Percentiles rank a stretch among this genome's conserved stretches.
Conservation (phyloP, 2,329 filamentous ascomycete species). For the Penicillium sp. region DNA sequence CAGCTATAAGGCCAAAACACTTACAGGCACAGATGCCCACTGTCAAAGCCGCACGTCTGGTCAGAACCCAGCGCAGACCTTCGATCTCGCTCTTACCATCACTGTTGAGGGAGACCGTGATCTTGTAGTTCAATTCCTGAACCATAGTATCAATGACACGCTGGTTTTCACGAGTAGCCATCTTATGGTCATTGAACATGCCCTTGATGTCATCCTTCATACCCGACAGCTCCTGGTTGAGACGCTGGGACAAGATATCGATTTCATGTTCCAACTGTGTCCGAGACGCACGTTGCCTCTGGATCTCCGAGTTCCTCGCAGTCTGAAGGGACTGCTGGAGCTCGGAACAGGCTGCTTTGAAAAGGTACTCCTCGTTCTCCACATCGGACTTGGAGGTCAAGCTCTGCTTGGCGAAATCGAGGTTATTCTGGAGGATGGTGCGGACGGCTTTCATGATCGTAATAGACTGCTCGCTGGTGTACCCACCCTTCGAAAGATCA, state of each 20-base stretch:
- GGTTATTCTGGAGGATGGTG: slow-evolving; percentile 72
- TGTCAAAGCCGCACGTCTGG: slow-evolving; percentile 63
- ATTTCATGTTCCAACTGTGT: slow-evolving; percentile 89
- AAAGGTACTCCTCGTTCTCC: slow-evolving; percentile 93
- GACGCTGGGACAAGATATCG: slow-evolving; percentile 83
- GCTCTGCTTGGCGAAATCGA: slow-evolving; percentile 76
- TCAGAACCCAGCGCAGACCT: slow-evolving; percentile 81
- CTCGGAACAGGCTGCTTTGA: slow-evolving; percentile 90
- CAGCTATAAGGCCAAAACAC: slow-evolving; percentile 18
- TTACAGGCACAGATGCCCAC: slow-evolving; percentile 56
- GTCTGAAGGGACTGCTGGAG: slow-evolving; percentile 84
- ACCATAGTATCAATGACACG: slow-evolving; percentile 82
- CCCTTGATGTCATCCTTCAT: slow-evolving; percentile 91
- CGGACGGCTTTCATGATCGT: slow-evolving; percentile 92
- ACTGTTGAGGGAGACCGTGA: slow-evolving; percentile 84
- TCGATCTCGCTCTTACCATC: slow-evolving; percentile 93
- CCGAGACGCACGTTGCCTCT: slow-evolving; percentile 79
- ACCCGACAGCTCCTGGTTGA: slow-evolving; percentile 78
- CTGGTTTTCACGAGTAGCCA: slow-evolving; percentile 87
- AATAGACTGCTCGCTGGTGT: slow-evolving; percentile 72
- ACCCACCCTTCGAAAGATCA: slow-evolving; percentile 71
- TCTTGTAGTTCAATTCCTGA: slow-evolving; percentile 95
- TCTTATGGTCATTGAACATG: slow-evolving; percentile 94
- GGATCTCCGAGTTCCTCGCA: slow-evolving; percentile 72
- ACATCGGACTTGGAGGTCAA: slow-evolving; percentile 89